Evolutionary conservation across 2,329 filamentous ascomycete genomes (phyloP), one percentile per base, ranked within the genome.

Genomic region (Fusarium sp.): DNA sequence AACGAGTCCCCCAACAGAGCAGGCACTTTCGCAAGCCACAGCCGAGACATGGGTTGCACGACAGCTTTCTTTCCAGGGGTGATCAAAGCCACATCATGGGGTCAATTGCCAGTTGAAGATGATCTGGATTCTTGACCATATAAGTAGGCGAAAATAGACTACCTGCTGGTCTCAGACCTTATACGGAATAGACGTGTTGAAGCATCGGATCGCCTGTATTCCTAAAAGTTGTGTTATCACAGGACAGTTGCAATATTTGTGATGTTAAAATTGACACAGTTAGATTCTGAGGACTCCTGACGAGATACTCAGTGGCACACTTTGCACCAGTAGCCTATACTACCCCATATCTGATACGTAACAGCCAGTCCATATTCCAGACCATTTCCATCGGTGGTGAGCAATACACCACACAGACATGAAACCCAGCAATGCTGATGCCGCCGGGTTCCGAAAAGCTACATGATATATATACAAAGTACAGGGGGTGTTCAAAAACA

Each of bases 401-500:
- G 34, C n/a, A 23, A 44, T 17, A 30, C 24, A 42, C 52, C 56
- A 28, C 26, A n/a, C 32, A 44, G 34, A 42, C 40, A 38, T 45
- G 17, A 40, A 34, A 26, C 24, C 38, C 36, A 28, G 42, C 39
- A 21, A 52, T 44, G 51, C 50, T 49, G 42, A 50, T 52, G 44
- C 20, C 39, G 20, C 40, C 40, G 32, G 54, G 23, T 49, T 42
- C 45, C 20, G 21, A 52, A 51, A 21, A 38, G 24, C n/a, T 32
- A 23, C 46, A 50, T 17, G 44, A 20, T n/a, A 32, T 56, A 40
- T 36, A 45, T 53, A 38, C 36, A 46, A 43, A 48, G 44, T 55
- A 56, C 52, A 65, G 46, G 19, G 46, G 45, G 51, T 24, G 43
- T 49, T 48, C 44, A 50, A 67, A 63, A 69, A 68, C 44, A 49